Conservation (phyloP, 345 rosid species). For the Psidium guajava region DNA sequence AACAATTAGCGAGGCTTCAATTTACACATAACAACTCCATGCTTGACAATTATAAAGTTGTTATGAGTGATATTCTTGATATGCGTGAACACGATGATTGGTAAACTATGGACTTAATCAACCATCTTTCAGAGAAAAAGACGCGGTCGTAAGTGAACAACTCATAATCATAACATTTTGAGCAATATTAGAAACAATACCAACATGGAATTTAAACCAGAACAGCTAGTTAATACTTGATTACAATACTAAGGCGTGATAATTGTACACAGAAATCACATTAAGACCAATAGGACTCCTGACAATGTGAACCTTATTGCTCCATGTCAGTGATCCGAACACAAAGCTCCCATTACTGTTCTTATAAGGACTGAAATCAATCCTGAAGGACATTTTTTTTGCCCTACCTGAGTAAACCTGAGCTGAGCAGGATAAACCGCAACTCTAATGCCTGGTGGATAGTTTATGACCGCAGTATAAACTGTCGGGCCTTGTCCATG, state of each 20-base stretch:
- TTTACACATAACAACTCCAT: background rate
- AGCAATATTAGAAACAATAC: background rate
- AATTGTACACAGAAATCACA: slow-evolving; percentile 15
- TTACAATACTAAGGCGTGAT: background rate
- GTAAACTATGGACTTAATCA: background rate
- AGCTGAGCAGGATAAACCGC: slow-evolving; percentile 29
- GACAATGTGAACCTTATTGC: slow-evolving; percentile 19
- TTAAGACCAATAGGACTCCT: slow-evolving; percentile 35
- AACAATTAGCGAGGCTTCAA: background rate
- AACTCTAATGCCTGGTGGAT: slow-evolving; percentile 24
- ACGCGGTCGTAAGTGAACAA: background rate
- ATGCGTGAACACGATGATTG: background rate
- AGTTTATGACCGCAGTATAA: slow-evolving; percentile 13
- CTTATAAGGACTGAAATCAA: slow-evolving; percentile 22
- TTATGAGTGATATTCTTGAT: background rate
- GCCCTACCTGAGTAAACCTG: slow-evolving; percentile 19
- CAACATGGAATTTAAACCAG: background rate
- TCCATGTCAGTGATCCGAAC: slow-evolving; percentile 42
- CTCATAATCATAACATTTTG: background rate
- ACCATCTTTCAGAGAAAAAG: background rate
- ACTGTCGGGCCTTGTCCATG: slow-evolving; percentile 20
- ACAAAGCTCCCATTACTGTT: slow-evolving; percentile 27
- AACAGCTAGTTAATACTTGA: background rate
- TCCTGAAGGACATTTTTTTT: slow-evolving; percentile 27
- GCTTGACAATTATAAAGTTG: background rate